Evolutionary conservation across 257 asterid genomes (phyloP), one percentile per base, ranked within the genome.

Genomic region (Striga asiatica): DNA sequence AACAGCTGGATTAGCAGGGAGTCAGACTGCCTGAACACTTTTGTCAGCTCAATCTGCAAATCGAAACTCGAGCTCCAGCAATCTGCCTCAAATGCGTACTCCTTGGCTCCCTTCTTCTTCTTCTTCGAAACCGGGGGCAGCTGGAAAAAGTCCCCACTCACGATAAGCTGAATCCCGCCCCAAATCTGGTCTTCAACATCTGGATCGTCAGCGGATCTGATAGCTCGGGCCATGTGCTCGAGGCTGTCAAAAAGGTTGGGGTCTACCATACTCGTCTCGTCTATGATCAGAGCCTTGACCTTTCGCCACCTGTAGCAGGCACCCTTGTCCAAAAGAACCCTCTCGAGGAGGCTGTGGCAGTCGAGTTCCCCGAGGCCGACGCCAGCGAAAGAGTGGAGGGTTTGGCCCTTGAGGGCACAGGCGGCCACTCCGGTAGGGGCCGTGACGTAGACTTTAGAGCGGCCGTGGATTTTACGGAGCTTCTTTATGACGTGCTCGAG

Each of bases 381-480:
- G 4, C 93, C 88, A 9, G 88, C 77, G 63, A 82, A 80, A 6
- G 77, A 80, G 58, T 78, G 89, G 46, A 80, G 81, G 6, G 93
- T 80, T 62, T 65, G 75, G 5, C 93, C 88, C 8, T 61, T 20
- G 54, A 83, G 72, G 14, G 77, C 66, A 41, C 83, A 82, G 19
- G 95, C 85, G 28, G 93, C 85, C 56, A 77, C 72, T 32, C 91
- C 94, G 0, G 97, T 84, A 1, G 97, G 70, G 93, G 95, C 95
- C 11, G 91, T 84, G 50, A 80, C 91, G 19, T 71, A 82, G 62
- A 88, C 86, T 54, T 19, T 14, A 0, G 81, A 68, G 14, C 56
- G 42, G 31, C 86, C 82, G 52, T 88, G 82, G 41, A 71, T 59
- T 54, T 66, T 80, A 76, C 53, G 59, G 51, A 84, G 88, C 50